These are phyloP conservation scores for Rhodotorula paludigena DNA, from an alignment of 768 basidiomycete genomes.

Conservation along the genomic window DNA sequence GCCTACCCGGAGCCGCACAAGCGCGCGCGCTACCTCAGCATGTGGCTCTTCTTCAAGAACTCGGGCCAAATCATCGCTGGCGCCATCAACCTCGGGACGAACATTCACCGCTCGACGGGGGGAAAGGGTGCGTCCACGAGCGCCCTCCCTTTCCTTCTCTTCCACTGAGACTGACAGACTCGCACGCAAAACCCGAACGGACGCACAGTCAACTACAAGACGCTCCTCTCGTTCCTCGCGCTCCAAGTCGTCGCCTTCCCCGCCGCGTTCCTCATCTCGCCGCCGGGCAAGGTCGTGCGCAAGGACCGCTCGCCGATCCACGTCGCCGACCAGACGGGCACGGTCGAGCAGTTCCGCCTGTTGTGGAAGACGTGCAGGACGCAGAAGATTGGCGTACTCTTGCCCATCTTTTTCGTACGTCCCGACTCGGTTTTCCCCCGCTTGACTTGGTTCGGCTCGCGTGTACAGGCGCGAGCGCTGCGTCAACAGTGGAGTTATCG, in stretches of 20 bases:
- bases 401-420: constrained; percentile 12
- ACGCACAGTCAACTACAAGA: constrained; percentile 19
- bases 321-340: background rate
- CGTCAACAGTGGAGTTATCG: no score
- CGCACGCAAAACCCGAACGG: no score
- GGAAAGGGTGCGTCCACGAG: constrained; percentile 6
- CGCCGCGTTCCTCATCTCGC: constrained; percentile 3
- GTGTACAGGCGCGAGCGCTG: no score
- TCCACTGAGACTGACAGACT: background rate
- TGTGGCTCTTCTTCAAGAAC: constrained; percentile 23
- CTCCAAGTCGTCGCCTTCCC: constrained; percentile 10
- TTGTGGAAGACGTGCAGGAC: constrained; percentile 1
- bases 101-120: constrained; percentile 7
- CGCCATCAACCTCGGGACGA: constrained; percentile 8
- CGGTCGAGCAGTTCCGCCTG: constrained; percentile 1
- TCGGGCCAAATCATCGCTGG: constrained; percentile 7
- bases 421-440: no score
- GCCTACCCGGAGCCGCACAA: constrained; percentile 2
- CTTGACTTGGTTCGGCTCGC: no score
- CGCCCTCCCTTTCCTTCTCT: no score
- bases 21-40: background rate
- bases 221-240: constrained; percentile 9
- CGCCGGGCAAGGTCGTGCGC: constrained; percentile 4
- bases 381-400: background rate
- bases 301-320: background rate